These are phyloP conservation scores for Karstenula rhodostoma DNA, from an alignment of 2,329 filamentous ascomycete species.

Conservation along the genomic window DNA sequence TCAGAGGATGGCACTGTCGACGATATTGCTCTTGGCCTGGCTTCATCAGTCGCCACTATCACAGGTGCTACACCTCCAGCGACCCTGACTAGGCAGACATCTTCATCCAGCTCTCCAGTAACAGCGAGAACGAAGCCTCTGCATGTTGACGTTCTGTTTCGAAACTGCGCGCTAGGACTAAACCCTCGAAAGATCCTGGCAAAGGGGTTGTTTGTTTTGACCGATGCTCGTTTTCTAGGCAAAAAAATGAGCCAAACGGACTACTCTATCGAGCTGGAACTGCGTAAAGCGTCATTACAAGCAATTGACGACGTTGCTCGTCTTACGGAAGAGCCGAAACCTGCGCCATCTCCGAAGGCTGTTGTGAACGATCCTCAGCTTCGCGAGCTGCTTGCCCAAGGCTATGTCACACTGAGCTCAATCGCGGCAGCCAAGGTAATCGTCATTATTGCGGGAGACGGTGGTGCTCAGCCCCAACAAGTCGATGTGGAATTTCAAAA, in stretches of 20 bases:
- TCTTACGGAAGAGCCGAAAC: conserved; percentile 37
- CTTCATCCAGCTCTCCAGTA: conserved; percentile 34
- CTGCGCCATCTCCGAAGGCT: conserved; percentile 16
- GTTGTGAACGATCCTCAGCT: conserved; percentile 54
- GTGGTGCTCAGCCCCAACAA: conserved; percentile 67
- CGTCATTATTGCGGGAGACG: conserved; percentile 67
- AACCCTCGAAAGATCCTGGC: conserved; percentile 80
- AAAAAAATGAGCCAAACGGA: conserved; percentile 71
- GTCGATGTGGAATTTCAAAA: conserved; percentile 84
- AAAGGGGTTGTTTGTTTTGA: conserved; percentile 80
- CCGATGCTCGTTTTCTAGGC: conserved; percentile 77
- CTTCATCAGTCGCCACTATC: conserved; percentile 80
- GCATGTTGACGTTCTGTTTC: conserved; percentile 76
- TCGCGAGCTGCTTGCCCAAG: conserved; percentile 64
- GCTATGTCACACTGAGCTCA: conserved; percentile 86
- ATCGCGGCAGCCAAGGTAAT: conserved; percentile 80
- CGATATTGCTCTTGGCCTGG: conserved; percentile 77
- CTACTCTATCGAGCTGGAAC: conserved; percentile 69
- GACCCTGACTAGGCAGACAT: conserved; percentile 43
- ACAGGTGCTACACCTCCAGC: conserved; percentile 68
- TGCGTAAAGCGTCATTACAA: conserved; percentile 83
- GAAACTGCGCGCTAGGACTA: conserved; percentile 82
- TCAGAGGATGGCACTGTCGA: conserved; percentile 68
- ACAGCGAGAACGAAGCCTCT: conserved; percentile 50
- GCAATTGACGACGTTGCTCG: conserved; percentile 77